Base-by-base conservation (phyloP, 2,329 filamentous ascomycete genomes). In the Alternaria rosae region DNA sequence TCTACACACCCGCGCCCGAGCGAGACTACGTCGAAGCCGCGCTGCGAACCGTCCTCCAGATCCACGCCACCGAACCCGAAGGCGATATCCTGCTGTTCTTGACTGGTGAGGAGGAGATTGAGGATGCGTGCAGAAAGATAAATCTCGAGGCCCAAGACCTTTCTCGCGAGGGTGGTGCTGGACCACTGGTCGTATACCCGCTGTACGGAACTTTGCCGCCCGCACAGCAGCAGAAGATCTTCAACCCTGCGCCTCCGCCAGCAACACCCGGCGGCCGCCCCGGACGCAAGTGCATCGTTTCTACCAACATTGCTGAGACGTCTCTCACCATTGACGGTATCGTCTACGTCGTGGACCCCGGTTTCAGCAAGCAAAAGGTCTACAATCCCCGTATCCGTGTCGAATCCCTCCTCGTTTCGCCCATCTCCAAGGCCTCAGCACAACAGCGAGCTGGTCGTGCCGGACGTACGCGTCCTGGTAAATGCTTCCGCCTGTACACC, bases 361-460 rank as follows among this genome's bases (percentile, higher is more conserved):
- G 95, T 35, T 99, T 99, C 84, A 97, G 93, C 83, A 99, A 99
- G 84, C 95, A 99, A 76, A 99, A 98, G 82, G 95, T 98, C 66
- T 99, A 98, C 85, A 98, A 99, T 80, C 94, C 95, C 21, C 90
- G 95, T 64, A 96, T 97, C 72, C 90, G 95, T 79, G 94, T 99
- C 67, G 95, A 99, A 82, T 98, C 95, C 1, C 86, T 99, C 8
- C 85, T 99, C n/a, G 94, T 99, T 6, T 97, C 95, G 4, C 94
- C 95, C 21, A 98, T 99, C 70, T 98, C 94, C 61, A 98, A 97
- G 80, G 95, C 95, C 23, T 98, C 95, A 1, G 95, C 96, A 10
- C 93, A 97, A 79, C 95, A 99, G 82, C 88, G 96, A 79, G 96
- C 96, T 66, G 96, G 96, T 91, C 94, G 95, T 93, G 95, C 95